phyloP scores from a whole-genome alignment of 176 grass and related monocot species.

The Aegilops bicornis region DNA sequence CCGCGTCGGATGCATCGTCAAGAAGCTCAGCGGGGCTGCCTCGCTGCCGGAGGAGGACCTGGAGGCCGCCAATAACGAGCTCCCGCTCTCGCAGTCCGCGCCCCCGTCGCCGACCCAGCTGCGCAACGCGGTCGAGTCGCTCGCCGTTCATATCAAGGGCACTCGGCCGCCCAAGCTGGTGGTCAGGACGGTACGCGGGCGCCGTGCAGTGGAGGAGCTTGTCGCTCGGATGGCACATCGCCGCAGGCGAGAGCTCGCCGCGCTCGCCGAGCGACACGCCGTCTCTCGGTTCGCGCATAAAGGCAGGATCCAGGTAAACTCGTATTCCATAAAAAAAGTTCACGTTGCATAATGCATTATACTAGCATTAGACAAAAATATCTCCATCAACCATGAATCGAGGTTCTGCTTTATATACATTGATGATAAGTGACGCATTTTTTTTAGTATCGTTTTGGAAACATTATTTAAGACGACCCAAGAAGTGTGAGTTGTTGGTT shows the following conservation, averaged over 20 bases:
- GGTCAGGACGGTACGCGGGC: constrained; percentile 56
- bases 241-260: constrained; percentile 61
- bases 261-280: constrained; percentile 45
- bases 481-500: constrained; percentile 45
- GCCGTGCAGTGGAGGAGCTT: constrained; percentile 66
- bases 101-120: constrained; percentile 22
- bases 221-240: constrained; percentile 67
- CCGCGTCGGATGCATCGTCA: constrained; percentile 41
- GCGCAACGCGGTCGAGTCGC: background rate
- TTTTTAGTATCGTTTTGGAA: background rate
- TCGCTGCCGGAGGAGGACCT: constrained; percentile 60
- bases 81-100: constrained; percentile 31
- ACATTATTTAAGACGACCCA: constrained; percentile 31
- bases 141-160: background rate
- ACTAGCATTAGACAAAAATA: background rate
- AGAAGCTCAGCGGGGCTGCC: constrained; percentile 46
- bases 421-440: constrained; percentile 17
- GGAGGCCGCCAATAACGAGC: background rate
- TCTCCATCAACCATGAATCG: background rate
- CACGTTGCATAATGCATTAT: constrained; percentile 4
- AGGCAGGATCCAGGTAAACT: constrained; percentile 76
- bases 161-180: constrained; percentile 7
- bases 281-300: constrained; percentile 71
- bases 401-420: background rate
- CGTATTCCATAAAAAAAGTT: background rate